Conservation (phyloP, 2,329 filamentous ascomycete genomes). For the Domatiomyces catenatus region DNA sequence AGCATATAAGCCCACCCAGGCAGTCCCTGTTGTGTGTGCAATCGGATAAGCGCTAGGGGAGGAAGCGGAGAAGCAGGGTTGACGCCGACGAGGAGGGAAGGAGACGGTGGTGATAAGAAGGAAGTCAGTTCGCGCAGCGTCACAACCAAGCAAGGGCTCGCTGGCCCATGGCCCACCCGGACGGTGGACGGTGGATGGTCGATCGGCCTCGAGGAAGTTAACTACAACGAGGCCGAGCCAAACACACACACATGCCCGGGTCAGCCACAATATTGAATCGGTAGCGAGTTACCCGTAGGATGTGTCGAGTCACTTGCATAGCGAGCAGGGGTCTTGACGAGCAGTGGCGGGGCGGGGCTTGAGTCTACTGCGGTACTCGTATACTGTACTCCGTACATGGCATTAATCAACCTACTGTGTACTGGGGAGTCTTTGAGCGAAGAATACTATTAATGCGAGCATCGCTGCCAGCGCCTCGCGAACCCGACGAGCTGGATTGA, state of each 20-base stretch:
- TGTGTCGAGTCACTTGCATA: background rate
- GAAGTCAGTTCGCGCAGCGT: background rate
- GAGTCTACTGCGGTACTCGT: background rate
- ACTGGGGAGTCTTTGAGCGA: background rate
- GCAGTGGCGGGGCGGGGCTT: background rate
- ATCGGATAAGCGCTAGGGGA: background rate
- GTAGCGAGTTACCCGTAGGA: background rate
- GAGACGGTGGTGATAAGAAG: background rate
- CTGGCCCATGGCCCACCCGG: no score
- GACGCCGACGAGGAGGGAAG: background rate
- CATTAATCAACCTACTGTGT: no score
- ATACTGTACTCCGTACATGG: no score
- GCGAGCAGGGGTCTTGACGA: background rate
- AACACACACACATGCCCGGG: background rate
- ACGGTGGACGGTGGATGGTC: background rate
- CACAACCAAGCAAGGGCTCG: background rate
- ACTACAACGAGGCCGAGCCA: background rate
- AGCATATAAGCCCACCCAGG: background rate
- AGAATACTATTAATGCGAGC: background rate
- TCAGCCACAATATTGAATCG: background rate
- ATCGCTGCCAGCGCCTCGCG: background rate
- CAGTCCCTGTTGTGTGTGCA: background rate
- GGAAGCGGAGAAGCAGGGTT: background rate
- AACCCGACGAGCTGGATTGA: background rate
- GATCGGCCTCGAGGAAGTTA: background rate